Base-by-base conservation (phyloP, 305 asterid species). In the Solanum aculeatissimum region DNA sequence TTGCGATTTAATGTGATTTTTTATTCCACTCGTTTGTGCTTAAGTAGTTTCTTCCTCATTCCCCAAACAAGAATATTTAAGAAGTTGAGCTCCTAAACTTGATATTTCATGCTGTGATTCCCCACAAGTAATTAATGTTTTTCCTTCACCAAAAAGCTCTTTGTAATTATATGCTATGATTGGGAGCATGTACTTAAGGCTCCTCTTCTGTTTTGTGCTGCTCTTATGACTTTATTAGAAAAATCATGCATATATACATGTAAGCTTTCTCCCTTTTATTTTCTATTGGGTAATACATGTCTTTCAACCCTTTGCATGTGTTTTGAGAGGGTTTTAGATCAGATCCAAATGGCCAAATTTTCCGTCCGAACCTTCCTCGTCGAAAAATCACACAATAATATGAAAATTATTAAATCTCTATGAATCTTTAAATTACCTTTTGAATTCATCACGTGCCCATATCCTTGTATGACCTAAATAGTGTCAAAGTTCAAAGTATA, bases 121-220 rank as follows among this genome's bases (percentile, higher is more conserved):
- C 69, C 14, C 57, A 32, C 32, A 23, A 25, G 68, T 63, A 29
- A 55, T 38, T 49, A 10, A 11, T 51, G 8, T 4, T 14, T 23
- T 18, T 14, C 66, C 32, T 42, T 18, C 14, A 70, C 53, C 65
- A 77, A 40, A 29, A 16, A 15, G 54, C 57, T 68, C 35, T 58
- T 62, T 16, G 66, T 43, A 81, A 87, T 66, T 55, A 42, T 18
- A 62, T 71, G n/a, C 21, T 75, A 85, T 82, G 53, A 84, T 75
- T 87, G 80, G 70, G 70, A 87, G 84, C 84, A 63, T 84, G 69
- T 72, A 84, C 80, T 72, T 72, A 72, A 75, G 25, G 78, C 78
- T 35, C 40, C 78, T 69, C 8, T 5, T 40, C 42, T 15, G 40
- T 47, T 49, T 68, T 72, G 25, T 75, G 62, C 25, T 75, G 25